Percentiles rank a stretch among this genome's conserved stretches.
phyloP scores from a whole-genome alignment of 2,329 filamentous ascomycete genomes.

The Pseudofabraea citricarpa region DNA sequence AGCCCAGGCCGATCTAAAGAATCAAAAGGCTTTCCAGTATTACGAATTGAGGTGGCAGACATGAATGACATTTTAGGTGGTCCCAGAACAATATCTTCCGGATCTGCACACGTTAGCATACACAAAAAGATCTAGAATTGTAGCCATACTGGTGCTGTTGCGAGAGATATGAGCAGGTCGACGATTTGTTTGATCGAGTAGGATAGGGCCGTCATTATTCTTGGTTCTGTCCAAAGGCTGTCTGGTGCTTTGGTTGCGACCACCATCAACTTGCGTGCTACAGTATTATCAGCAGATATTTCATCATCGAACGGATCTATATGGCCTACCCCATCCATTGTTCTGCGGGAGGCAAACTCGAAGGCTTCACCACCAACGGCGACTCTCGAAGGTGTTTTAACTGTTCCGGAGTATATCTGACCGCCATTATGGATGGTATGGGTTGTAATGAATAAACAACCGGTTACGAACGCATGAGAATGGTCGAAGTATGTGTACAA shows the following conservation, averaged over 20 bases:
- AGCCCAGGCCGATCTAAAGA: slow-evolving; percentile 38
- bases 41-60: slow-evolving; percentile 60
- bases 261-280: slow-evolving; percentile 23
- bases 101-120: slow-evolving; percentile 37
- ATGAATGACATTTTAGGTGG: slow-evolving; percentile 80
- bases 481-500: not conserved
- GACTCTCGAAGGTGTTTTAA: slow-evolving; percentile 74
- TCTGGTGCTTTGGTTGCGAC: slow-evolving; percentile 23
- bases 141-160: slow-evolving; percentile 49
- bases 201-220: slow-evolving; percentile 22
- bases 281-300: slow-evolving; percentile 15
- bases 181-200: slow-evolving; percentile 34
- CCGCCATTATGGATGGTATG: slow-evolving; percentile 20
- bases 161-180: slow-evolving; percentile 49
- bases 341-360: slow-evolving; percentile 74
- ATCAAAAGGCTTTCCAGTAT: slow-evolving; percentile 32
- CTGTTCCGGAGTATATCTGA: slow-evolving; percentile 67
- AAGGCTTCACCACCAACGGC: slow-evolving; percentile 76
- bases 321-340: slow-evolving; percentile 87
- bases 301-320: not conserved
- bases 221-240: slow-evolving; percentile 46
- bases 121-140: slow-evolving; percentile 17
- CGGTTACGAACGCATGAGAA: not conserved
- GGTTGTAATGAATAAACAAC: too few species aligned
- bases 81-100: slow-evolving; percentile 80